Evolutionary conservation across 345 rosid species (phyloP).

Genomic region (Passiflora organensis): DNA sequence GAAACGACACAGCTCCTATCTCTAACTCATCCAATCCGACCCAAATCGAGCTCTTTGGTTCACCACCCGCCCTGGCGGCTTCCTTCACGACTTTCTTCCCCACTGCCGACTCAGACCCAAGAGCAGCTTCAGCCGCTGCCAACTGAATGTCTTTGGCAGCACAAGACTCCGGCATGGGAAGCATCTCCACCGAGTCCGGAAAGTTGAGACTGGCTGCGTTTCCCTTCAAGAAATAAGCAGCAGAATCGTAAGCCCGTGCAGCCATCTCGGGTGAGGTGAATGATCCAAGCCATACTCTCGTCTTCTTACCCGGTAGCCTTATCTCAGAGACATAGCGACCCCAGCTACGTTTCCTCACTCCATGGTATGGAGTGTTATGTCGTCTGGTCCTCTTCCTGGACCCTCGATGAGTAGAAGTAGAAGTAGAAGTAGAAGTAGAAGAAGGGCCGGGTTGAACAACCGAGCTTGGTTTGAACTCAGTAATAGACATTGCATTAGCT

Average conservation of each 20-base stretch:
- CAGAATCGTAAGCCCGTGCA: slow-evolving; percentile 30
- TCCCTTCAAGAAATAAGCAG: slow-evolving; percentile 27
- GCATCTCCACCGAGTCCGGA: slow-evolving; percentile 19
- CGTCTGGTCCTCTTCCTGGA: slow-evolving; percentile 15
- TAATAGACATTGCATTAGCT: slow-evolving; percentile 7
- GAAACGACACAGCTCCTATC: slow-evolving; percentile 3
- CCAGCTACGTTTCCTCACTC: slow-evolving; percentile 29
- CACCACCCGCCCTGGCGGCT: not conserved
- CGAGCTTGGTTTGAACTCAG: not conserved
- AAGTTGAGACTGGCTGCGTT: slow-evolving; percentile 23
- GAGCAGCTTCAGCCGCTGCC: slow-evolving; percentile 25
- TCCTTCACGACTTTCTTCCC: no score
- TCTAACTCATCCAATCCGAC: slow-evolving; percentile 1
- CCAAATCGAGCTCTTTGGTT: not conserved
- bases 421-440: no score
- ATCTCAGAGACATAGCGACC: slow-evolving; percentile 33
- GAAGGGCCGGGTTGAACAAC: not conserved
- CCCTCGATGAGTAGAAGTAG: no score
- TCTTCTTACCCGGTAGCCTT: slow-evolving; percentile 25
- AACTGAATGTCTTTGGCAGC: slow-evolving; percentile 26
- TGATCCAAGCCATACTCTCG: slow-evolving; percentile 31
- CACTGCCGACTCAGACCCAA: not conserved
- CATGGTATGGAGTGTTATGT: slow-evolving; percentile 14
- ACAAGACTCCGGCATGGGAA: slow-evolving; percentile 23
- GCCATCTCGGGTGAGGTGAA: slow-evolving; percentile 28